These are phyloP conservation scores for Metschnikowia lochheadii DNA, from an alignment of 805 yeast species.

Conservation along the genomic window DNA sequence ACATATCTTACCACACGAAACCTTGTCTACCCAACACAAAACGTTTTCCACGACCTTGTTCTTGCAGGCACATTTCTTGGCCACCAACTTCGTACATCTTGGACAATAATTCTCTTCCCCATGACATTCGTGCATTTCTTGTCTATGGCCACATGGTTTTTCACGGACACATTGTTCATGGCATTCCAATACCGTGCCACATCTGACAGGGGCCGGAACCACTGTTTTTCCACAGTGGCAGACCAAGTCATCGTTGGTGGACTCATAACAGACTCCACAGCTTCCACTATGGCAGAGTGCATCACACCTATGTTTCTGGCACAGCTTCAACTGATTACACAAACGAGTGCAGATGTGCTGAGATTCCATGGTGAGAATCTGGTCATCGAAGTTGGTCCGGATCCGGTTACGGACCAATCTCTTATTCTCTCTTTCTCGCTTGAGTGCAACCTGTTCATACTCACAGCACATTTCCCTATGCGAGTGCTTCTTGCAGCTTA, in stretches of 20 bases:
- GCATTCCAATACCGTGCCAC: conserved; percentile 70
- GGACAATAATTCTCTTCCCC: conserved; percentile 64
- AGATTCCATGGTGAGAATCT: conserved; percentile 60
- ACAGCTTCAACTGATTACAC: conserved; percentile 59
- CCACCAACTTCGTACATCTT: conserved; percentile 60
- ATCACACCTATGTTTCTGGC: conserved; percentile 62
- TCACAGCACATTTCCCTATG: conserved; percentile 69
- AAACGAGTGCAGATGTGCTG: conserved; percentile 66
- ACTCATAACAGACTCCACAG: conserved; percentile 76
- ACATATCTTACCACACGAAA: conserved; percentile 54
- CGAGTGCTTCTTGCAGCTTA: conserved; percentile 78
- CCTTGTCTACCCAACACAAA: conserved; percentile 63
- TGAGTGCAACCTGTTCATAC: conserved; percentile 57
- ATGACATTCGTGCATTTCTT: conserved; percentile 74
- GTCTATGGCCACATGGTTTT: conserved; percentile 65
- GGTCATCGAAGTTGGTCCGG: conserved; percentile 39
- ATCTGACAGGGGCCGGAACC: conserved; percentile 76
- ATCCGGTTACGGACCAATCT: conserved; percentile 47
- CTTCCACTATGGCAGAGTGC: conserved; percentile 76
- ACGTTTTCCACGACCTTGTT: conserved; percentile 52
- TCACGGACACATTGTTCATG: conserved; percentile 58
- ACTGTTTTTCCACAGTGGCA: conserved; percentile 81
- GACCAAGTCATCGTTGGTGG: conserved; percentile 70
- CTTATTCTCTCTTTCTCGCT: conserved; percentile 50
- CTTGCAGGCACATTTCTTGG: conserved; percentile 62